These are phyloP conservation scores for Sporisorium exsertum DNA, from an alignment of 1,284 basidiomycete genomes.

Conservation along the genomic window DNA sequence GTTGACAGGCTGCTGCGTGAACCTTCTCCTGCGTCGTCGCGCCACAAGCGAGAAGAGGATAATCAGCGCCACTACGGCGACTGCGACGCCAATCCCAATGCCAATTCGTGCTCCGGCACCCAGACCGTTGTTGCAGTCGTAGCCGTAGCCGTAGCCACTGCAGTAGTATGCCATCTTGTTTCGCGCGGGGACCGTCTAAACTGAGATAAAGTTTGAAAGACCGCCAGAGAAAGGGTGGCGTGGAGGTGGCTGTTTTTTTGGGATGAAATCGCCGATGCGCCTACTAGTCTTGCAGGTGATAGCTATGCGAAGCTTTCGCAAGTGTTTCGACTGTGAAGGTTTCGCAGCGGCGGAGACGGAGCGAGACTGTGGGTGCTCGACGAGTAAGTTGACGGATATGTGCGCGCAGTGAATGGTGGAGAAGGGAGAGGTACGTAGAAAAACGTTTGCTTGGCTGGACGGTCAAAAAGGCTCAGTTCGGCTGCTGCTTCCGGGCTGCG, in stretches of 20 bases:
- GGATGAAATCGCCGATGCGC: too few relatives aligned
- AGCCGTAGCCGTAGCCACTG: conserved; percentile 15
- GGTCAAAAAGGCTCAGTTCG: not conserved
- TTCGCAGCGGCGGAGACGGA: not conserved
- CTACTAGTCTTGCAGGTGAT: not conserved
- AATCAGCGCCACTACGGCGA: conserved; percentile 21
- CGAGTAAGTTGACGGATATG: not conserved
- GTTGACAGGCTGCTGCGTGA: conserved; percentile 14
- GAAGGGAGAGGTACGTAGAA: not conserved
- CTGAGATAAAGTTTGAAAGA: too few relatives aligned
- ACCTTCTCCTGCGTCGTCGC: conserved; percentile 27
- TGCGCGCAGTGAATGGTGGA: not conserved
- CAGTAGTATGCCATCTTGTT: conserved; percentile 30
- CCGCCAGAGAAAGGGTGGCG: not conserved
- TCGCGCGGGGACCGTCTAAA: not conserved
- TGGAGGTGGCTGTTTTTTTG: not conserved
- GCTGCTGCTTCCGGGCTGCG: not conserved
- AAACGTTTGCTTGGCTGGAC: too few relatives aligned
- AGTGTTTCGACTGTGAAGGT: not conserved
- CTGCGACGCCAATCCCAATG: conserved; percentile 40
- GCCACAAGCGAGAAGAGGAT: conserved; percentile 13
- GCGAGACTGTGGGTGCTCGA: not conserved
- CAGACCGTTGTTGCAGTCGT: conserved; percentile 18
- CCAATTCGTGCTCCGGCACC: conserved; percentile 34
- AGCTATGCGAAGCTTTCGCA: not conserved